Evolutionary conservation across 257 asterid genomes (phyloP).

Genomic region (Rauvolfia tetraphylla): DNA sequence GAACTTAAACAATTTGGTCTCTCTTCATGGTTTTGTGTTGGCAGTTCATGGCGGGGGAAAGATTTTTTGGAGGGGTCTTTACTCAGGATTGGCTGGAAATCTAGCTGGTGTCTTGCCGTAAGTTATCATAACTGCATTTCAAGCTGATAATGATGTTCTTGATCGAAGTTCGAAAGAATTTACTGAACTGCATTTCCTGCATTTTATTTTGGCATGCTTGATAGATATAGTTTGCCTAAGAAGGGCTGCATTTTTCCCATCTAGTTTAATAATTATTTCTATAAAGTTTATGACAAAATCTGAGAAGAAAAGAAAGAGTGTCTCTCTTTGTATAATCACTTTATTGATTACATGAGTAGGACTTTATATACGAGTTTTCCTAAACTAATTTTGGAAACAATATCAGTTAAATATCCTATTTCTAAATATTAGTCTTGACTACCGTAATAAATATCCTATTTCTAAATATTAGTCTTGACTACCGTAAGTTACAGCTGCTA

Average conservation of each 20-base stretch:
- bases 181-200: not conserved
- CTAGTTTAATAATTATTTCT: not conserved
- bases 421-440: no score
- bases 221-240: not conserved
- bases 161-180: not conserved
- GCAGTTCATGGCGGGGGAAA: constrained; percentile 68
- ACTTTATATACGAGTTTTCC: no score
- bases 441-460: no score
- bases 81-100: constrained; percentile 72
- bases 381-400: no score
- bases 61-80: constrained; percentile 57
- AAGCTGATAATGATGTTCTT: constrained; percentile 1
- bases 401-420: no score
- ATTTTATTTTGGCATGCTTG: constrained; percentile 3
- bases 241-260: not conserved
- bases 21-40: constrained; percentile 25
- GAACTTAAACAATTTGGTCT: not conserved
- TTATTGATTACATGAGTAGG: no score
- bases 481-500: no score
- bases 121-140: constrained; percentile 24
- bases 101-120: constrained; percentile 72
- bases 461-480: no score
- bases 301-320: no score
- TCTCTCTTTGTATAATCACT: no score
- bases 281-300: no score